Percentiles rank a stretch among this genome's conserved stretches.
Conservation (phyloP, 1,139 yeast species). For the Kodamaea derodonti region DNA sequence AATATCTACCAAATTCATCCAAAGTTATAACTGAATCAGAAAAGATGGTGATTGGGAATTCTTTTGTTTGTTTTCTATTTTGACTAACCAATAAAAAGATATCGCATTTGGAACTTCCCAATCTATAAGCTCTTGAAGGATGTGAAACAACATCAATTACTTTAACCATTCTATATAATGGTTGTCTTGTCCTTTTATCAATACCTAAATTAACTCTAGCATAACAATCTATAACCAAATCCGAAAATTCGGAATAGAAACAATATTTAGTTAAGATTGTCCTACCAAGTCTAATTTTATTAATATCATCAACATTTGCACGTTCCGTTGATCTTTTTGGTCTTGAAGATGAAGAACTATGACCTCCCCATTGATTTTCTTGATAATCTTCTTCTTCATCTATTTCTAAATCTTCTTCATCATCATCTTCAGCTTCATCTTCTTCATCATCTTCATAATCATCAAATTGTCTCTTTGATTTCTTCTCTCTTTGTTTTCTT, state of each 20-base stretch:
- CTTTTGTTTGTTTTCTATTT: constrained; percentile 62
- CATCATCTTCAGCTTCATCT: constrained; percentile 35
- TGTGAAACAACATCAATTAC: constrained; percentile 53
- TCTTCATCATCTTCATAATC: constrained; percentile 24
- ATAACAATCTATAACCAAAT: constrained; percentile 65
- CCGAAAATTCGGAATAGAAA: constrained; percentile 77
- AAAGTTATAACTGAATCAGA: constrained; percentile 69
- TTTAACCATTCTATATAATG: constrained; percentile 82
- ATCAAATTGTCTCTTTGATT: constrained; percentile 35
- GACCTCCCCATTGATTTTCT: constrained; percentile 10
- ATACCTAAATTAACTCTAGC: constrained; percentile 80
- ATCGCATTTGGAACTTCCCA: constrained; percentile 55
- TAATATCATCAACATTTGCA: constrained; percentile 56
- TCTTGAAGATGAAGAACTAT: constrained; percentile 12
- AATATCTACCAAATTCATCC: constrained; percentile 73
- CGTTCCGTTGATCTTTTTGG: constrained; percentile 26
- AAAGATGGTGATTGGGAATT: constrained; percentile 71
- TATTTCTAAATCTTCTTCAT: constrained; percentile 36
- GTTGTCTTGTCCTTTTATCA: constrained; percentile 56
- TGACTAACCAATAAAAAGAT: constrained; percentile 63
- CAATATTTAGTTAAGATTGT: constrained; percentile 69
- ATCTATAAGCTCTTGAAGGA: constrained; percentile 54
- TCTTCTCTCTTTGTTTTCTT: constrained; percentile 78
- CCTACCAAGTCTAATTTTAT: constrained; percentile 73
- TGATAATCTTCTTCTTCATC: constrained; percentile 40